Conservation (phyloP, 2,329 filamentous ascomycete species). For the Monosporascus ibericus region DNA sequence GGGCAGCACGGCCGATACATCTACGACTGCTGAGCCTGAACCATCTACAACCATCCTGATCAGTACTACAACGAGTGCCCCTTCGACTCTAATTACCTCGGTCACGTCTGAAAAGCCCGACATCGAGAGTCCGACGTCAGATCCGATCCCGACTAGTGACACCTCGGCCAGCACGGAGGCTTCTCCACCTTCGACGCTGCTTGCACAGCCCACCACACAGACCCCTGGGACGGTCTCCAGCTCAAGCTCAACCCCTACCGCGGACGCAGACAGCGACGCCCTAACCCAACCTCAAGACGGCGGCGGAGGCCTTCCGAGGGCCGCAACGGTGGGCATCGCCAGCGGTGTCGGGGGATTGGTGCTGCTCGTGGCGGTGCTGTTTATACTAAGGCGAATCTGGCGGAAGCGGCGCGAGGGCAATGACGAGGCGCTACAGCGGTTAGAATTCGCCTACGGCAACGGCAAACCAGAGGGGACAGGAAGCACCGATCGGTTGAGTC, state of each 20-base stretch:
- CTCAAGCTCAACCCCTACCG: not conserved
- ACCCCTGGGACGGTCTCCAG: not conserved
- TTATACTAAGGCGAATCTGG: constrained; percentile 24
- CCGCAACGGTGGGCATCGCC: constrained; percentile 23
- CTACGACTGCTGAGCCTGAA: not conserved
- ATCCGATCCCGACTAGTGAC: not conserved
- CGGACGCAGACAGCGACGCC: not conserved
- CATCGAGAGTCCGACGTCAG: constrained; percentile 15
- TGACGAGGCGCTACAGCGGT: constrained; percentile 17
- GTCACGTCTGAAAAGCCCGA: constrained; percentile 13
- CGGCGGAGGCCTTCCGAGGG: constrained; percentile 12
- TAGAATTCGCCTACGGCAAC: constrained; percentile 24
- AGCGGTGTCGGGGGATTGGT: constrained; percentile 21
- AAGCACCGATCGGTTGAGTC: constrained; percentile 18
- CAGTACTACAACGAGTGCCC: constrained; percentile 6
- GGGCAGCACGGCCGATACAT: not conserved
- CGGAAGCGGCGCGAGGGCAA: constrained; percentile 22
- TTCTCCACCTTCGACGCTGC: constrained; percentile 1
- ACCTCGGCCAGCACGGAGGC: constrained; percentile 7
- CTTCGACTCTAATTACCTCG: constrained; percentile 18
- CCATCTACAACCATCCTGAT: constrained; percentile 5
- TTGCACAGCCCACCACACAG: constrained; percentile 2
- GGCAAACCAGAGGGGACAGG: constrained; percentile 18
- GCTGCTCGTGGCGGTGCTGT: constrained; percentile 16
- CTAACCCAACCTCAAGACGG: not conserved